Conservation (phyloP, 768 basidiomycete species). For the Termitomyces sp. region DNA sequence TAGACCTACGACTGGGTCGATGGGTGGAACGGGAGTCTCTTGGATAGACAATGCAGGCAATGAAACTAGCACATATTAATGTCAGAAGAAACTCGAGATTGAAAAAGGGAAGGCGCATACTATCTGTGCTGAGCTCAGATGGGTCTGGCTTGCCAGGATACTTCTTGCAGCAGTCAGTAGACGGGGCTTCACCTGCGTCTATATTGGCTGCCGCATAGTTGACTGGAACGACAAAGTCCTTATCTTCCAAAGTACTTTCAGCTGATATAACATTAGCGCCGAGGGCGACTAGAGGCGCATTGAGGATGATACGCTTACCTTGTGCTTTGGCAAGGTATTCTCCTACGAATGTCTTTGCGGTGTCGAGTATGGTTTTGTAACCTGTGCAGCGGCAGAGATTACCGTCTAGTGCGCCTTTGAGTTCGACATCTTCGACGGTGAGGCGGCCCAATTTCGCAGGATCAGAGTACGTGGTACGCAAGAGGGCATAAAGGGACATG, state of each 20-base stretch:
- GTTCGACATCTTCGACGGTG: slow-evolving; percentile 16
- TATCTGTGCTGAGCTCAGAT: slow-evolving; percentile 1
- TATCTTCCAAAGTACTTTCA: background rate
- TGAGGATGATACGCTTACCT: background rate
- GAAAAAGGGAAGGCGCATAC: background rate
- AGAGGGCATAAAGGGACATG: slow-evolving; percentile 18
- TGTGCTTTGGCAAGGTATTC: slow-evolving; percentile 15
- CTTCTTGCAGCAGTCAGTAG: slow-evolving; percentile 7
- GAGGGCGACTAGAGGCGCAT: no score
- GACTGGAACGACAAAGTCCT: slow-evolving; percentile 14
- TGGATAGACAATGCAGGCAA: background rate
- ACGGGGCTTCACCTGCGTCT: slow-evolving; percentile 14
- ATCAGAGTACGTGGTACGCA: slow-evolving; percentile 18
- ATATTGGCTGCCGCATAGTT: slow-evolving; percentile 16
- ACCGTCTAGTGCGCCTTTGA: slow-evolving; percentile 18
- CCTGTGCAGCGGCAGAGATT: slow-evolving; percentile 19
- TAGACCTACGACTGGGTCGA: background rate
- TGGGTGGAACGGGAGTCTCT: background rate
- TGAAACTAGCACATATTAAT: background rate
- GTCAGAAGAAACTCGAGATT: background rate
- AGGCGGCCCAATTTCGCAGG: slow-evolving; percentile 16
- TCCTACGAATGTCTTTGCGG: slow-evolving; percentile 20
- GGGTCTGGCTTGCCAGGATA: background rate
- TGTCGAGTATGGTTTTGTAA: slow-evolving; percentile 18
- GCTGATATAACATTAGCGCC: slow-evolving; percentile 2